Conservation (phyloP, 306 rosid species). For the Hippophae rhamnoides region DNA sequence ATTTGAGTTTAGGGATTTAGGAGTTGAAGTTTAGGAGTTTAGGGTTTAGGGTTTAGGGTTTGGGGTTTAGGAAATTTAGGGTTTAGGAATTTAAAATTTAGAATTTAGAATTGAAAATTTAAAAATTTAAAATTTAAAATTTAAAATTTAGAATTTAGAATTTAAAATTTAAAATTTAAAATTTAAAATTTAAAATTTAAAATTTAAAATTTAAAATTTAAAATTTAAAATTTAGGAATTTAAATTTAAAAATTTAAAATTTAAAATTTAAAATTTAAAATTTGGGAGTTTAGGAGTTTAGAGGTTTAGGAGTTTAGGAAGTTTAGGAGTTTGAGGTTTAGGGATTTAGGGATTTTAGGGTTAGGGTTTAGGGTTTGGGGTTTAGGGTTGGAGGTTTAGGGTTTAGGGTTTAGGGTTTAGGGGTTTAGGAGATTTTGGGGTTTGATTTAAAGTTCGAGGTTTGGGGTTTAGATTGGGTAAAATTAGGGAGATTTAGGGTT, state of each 20-base stretch:
- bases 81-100: no score
- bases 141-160: constrained; percentile 12
- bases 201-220: background rate
- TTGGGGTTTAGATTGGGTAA: constrained; percentile 2
- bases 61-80: no score
- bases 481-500: constrained; percentile 7
- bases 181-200: background rate
- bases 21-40: no score
- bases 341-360: constrained; percentile 6
- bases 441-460: constrained; percentile 1
- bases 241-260: background rate
- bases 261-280: background rate
- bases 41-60: no score
- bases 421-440: background rate
- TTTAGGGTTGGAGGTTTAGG: constrained; percentile 9
- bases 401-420: constrained; percentile 9
- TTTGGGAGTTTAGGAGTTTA: no score
- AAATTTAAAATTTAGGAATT: no score
- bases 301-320: no score
- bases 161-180: constrained; percentile 4
- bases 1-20: no score
- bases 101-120: constrained; percentile 4
- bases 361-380: constrained; percentile 5
- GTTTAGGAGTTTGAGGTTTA: constrained; percentile 6
- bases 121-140: background rate